Evolutionary conservation across 352 stramenopile species (phyloP).

Genomic region (Albugo candida): DNA sequence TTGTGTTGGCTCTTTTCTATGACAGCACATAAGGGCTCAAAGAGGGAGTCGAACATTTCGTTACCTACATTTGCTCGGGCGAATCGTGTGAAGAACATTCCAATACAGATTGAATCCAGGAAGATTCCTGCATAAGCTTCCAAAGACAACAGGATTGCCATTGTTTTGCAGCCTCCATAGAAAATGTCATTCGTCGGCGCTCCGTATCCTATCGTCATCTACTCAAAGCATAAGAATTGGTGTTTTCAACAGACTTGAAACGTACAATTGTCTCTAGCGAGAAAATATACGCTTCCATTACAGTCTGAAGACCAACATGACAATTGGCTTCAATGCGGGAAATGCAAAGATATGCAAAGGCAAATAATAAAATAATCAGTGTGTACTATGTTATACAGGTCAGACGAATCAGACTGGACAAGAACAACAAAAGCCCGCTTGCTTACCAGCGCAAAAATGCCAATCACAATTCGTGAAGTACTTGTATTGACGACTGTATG

Average conservation of each 20-base stretch:
- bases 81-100: constrained; percentile 76
- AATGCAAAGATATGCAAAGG: constrained; percentile 48
- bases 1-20: constrained; percentile 65
- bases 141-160: constrained; percentile 54
- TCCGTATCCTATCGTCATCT: constrained; percentile 81
- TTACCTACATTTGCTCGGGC: constrained; percentile 42
- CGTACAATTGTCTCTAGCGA: constrained; percentile 73
- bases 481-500: constrained; percentile 76
- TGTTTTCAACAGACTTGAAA: not conserved
- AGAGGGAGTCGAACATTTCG: not conserved
- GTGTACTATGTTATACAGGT: constrained; percentile 26
- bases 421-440: not conserved
- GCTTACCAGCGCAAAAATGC: constrained; percentile 53
- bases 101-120: constrained; percentile 71
- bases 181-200: constrained; percentile 78
- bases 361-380: constrained; percentile 66
- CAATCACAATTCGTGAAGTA: constrained; percentile 56
- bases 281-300: constrained; percentile 75
- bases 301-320: constrained; percentile 46
- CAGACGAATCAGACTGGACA: not conserved
- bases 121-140: constrained; percentile 75
- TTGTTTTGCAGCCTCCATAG: constrained; percentile 62
- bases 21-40: not conserved
- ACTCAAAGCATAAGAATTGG: not conserved
- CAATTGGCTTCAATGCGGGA: constrained; percentile 35